Conservation (phyloP, 331 rosid species). For the Dryas integrifolia region DNA sequence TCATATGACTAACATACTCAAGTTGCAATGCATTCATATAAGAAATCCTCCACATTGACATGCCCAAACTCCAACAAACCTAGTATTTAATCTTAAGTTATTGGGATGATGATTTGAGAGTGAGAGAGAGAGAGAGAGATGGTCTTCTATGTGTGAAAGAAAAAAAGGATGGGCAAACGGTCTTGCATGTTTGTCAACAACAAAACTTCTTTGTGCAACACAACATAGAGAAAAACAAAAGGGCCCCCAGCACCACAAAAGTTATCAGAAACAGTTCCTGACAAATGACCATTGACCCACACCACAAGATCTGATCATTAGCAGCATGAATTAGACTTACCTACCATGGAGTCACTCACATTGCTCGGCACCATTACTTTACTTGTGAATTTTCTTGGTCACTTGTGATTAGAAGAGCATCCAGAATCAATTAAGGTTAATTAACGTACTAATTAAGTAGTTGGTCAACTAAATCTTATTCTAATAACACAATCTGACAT, state of each 20-base stretch:
- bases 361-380: background rate
- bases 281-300: conserved; percentile 11
- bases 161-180: conserved; percentile 7
- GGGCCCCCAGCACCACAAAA: background rate
- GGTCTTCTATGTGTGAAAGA: background rate
- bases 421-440: conserved; percentile 18
- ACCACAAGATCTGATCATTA: conserved; percentile 6
- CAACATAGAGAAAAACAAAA: conserved; percentile 35
- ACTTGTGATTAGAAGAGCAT: conserved; percentile 35
- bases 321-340: conserved; percentile 14
- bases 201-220: conserved; percentile 37
- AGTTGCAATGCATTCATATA: too few relatives aligned
- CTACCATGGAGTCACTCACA: conserved; percentile 1
- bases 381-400: conserved; percentile 24
- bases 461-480: conserved; percentile 42
- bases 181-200: conserved; percentile 18
- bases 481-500: conserved; percentile 29
- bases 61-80: too few relatives aligned
- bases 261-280: conserved; percentile 11
- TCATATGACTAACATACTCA: too few relatives aligned
- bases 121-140: background rate
- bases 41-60: too few relatives aligned
- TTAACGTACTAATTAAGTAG: conserved; percentile 20
- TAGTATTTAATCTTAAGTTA: too few relatives aligned
- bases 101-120: background rate